Conservation (phyloP, 129 eudicot species). For the Artemisia annua region DNA sequence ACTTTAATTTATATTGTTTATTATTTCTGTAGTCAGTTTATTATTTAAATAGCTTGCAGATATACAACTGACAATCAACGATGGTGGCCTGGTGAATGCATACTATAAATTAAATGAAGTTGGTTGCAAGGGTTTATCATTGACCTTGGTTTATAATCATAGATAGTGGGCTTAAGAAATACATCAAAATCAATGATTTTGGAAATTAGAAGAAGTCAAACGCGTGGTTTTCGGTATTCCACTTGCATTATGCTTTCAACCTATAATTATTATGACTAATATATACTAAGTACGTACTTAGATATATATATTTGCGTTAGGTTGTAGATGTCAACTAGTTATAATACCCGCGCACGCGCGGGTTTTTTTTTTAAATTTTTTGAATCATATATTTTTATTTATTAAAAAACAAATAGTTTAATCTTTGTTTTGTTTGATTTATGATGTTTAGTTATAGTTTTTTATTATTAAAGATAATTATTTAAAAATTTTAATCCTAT, state of each 20-base stretch:
- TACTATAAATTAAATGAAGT: not conserved
- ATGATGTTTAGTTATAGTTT: too few relatives aligned
- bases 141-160: not conserved
- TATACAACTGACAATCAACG: not conserved
- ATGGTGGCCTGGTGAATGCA: not conserved
- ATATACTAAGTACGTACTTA: not conserved
- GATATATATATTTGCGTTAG: not conserved
- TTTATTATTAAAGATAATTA: too few relatives aligned
- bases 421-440: too few relatives aligned
- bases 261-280: not conserved
- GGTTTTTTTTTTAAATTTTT: too few relatives aligned
- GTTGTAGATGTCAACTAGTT: too few relatives aligned
- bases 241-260: not conserved
- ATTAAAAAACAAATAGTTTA: too few relatives aligned
- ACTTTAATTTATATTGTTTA: too few relatives aligned
- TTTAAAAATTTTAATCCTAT: too few relatives aligned
- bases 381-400: too few relatives aligned
- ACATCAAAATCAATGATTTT: not conserved
- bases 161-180: not conserved
- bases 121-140: conserved; percentile 5
- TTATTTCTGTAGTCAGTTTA: not conserved
- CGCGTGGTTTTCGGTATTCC: not conserved
- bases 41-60: not conserved
- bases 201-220: not conserved
- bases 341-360: too few relatives aligned